Conservation (phyloP, 345 rosid genomes). For the Microthlaspi erraticum region DNA sequence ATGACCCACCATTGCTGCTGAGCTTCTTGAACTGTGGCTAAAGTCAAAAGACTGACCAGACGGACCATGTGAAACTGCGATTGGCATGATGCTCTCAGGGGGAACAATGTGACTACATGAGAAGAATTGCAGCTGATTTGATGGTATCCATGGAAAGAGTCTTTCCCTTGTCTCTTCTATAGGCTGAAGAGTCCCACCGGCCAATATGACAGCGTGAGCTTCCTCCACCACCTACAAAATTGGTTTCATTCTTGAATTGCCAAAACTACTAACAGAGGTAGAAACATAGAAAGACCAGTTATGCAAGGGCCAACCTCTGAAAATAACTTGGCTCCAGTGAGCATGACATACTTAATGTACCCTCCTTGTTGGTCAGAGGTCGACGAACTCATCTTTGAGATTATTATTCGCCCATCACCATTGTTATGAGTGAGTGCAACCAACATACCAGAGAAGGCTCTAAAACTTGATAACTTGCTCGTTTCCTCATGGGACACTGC, state of each 20-base stretch:
- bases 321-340: constrained; percentile 83
- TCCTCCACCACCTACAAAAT: constrained; percentile 71
- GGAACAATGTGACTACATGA: constrained; percentile 92
- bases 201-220: constrained; percentile 82
- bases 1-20: constrained; percentile 59
- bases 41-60: constrained; percentile 83
- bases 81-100: constrained; percentile 77
- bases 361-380: constrained; percentile 60
- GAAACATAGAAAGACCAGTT: constrained; percentile 13
- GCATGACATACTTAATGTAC: constrained; percentile 84
- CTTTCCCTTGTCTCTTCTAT: constrained; percentile 92
- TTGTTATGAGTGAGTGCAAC: constrained; percentile 74
- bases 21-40: constrained; percentile 81
- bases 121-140: constrained; percentile 71
- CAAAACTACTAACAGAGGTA: neutral
- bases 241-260: constrained; percentile 19
- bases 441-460: constrained; percentile 68
- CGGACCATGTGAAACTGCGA: constrained; percentile 85
- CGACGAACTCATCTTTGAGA: constrained; percentile 60
- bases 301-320: constrained; percentile 67
- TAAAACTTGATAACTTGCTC: constrained; percentile 75
- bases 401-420: constrained; percentile 88
- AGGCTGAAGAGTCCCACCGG: constrained; percentile 98
- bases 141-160: constrained; percentile 84
- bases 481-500: constrained; percentile 49